These are phyloP conservation scores for Anisogramma anomala DNA, from an alignment of 2,329 filamentous ascomycete species.

Conservation along the genomic window DNA sequence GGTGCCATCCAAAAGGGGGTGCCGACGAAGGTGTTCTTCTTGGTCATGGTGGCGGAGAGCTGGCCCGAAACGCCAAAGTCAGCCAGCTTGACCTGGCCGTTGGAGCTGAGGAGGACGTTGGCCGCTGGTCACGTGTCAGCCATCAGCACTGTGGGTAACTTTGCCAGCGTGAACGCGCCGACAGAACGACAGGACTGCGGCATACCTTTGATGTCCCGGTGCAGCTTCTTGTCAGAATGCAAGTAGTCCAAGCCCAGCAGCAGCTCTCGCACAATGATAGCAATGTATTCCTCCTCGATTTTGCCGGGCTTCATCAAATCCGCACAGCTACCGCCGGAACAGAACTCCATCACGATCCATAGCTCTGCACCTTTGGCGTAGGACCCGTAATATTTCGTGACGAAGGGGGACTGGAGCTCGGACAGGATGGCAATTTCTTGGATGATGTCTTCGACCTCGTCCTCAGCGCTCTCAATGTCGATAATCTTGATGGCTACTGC, in stretches of 20 bases:
- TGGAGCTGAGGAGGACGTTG: conserved; percentile 79
- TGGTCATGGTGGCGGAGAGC: conserved; percentile 94
- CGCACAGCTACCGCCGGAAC: conserved; percentile 88
- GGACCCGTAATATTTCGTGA: conserved; percentile 95
- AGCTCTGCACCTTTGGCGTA: conserved; percentile 92
- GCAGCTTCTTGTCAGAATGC: conserved; percentile 89
- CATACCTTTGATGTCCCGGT: conserved; percentile 87
- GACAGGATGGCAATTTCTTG: conserved; percentile 97
- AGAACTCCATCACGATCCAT: conserved; percentile 99
- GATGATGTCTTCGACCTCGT: conserved; percentile 98
- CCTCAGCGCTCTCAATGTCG: conserved; percentile 96
- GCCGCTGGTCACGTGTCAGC: conserved; percentile 49
- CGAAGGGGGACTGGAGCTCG: conserved; percentile 88
- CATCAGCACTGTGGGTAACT: neutral
- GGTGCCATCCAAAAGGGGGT: conserved; percentile 99
- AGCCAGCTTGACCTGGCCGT: conserved; percentile 90
- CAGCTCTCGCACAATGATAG: conserved; percentile 85
- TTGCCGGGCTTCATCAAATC: conserved; percentile 90
- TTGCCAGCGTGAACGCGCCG: neutral
- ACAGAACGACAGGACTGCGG: neutral
- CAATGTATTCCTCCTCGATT: conserved; percentile 91
- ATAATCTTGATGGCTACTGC: conserved; percentile 97
- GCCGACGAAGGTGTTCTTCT: conserved; percentile 98
- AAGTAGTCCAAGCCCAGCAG: conserved; percentile 85
- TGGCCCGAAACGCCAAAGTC: conserved; percentile 97